phyloP scores from a whole-genome alignment of 257 asterid species.

The Nicotiana otophora region DNA sequence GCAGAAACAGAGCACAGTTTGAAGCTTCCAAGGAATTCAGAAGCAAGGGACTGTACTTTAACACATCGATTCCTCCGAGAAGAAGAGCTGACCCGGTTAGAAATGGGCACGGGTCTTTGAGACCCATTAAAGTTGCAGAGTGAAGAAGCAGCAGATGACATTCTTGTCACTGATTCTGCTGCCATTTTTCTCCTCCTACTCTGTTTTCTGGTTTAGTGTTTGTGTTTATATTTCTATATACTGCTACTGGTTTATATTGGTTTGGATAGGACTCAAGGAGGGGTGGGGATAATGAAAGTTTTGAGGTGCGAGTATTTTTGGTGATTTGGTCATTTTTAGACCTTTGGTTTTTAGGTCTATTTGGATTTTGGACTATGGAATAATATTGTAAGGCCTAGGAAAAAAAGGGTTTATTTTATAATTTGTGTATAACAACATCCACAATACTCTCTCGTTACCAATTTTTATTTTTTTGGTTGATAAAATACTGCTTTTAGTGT shows the following conservation, averaged over 20 bases:
- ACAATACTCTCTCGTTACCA: no score
- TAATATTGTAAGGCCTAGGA: not conserved
- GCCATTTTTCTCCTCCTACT: constrained; percentile 33
- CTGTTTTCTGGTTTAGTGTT: not conserved
- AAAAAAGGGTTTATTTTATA: not conserved
- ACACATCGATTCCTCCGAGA: constrained; percentile 39
- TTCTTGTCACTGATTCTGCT: constrained; percentile 58
- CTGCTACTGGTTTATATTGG: not conserved
- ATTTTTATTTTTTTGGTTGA: no score
- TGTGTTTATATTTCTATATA: not conserved
- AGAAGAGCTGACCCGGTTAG: constrained; percentile 21
- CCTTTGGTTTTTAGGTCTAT: constrained; percentile 2
- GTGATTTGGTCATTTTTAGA: constrained; percentile 1
- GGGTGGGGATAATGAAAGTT: not conserved
- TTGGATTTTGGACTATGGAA: not conserved
- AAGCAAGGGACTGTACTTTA: constrained; percentile 43
- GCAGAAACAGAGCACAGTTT: constrained; percentile 30
- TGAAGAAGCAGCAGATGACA: constrained; percentile 63
- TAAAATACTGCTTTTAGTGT: no score
- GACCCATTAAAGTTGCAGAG: constrained; percentile 67
- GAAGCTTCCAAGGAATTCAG: constrained; percentile 42
- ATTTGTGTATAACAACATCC: no score
- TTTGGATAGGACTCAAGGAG: not conserved
- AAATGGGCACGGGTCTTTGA: constrained; percentile 39
- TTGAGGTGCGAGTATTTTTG: constrained; percentile 1